Evolutionary conservation across 2,329 filamentous ascomycete genomes (phyloP).

Genomic region (Talaromyces amestolkiae): DNA sequence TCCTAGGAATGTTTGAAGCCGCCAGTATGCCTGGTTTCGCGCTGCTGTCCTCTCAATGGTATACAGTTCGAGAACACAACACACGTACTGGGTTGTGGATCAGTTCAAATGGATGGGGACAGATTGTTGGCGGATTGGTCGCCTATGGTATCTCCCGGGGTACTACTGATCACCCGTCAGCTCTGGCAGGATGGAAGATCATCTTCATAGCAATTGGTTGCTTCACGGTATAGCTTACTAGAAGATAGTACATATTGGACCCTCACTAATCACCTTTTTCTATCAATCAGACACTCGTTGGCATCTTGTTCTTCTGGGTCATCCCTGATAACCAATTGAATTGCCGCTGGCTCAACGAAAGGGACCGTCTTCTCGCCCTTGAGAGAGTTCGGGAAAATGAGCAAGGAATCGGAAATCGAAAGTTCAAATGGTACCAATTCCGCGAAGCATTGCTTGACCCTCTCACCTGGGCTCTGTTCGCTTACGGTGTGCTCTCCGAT

Average conservation of each 20-base stretch:
- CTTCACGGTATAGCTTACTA: not conserved
- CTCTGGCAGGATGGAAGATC: not conserved
- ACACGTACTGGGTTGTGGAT: not conserved
- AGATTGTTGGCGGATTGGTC: not conserved
- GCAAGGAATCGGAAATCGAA: not conserved
- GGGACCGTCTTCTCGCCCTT: not conserved
- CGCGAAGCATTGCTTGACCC: not conserved
- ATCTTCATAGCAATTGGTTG: not conserved
- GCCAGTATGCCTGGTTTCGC: not conserved
- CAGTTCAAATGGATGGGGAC: not conserved
- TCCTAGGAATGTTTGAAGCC: not conserved
- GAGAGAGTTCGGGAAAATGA: not conserved
- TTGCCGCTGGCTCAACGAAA: not conserved
- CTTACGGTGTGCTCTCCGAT: constrained; percentile 51
- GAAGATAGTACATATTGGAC: too few species aligned
- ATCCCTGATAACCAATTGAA: not conserved
- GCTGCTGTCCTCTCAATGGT: not conserved
- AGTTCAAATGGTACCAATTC: not conserved
- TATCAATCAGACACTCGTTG: not conserved
- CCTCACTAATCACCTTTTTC: too few species aligned
- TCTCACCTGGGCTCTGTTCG: constrained; percentile 47
- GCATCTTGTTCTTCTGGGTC: not conserved
- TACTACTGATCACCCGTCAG: not conserved
- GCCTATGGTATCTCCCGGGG: not conserved
- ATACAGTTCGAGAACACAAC: not conserved